Evolutionary conservation across 2,329 filamentous ascomycete genomes (phyloP).

Genomic region (Cercospora brassicicola): DNA sequence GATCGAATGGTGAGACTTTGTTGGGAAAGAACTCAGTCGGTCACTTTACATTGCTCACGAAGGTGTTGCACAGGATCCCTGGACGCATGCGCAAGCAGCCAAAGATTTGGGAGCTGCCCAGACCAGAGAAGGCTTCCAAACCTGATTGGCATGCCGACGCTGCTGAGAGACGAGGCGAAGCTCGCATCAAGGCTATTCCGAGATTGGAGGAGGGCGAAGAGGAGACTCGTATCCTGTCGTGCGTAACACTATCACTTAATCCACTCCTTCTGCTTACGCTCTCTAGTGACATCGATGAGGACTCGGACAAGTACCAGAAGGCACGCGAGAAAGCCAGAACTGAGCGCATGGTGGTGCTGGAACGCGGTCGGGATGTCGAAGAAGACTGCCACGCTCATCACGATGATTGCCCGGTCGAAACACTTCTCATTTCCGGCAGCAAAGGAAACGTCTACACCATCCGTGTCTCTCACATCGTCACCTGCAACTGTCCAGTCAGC

Average conservation of each 20-base stretch:
- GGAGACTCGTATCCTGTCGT: slow-evolving; percentile 31
- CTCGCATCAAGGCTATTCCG: slow-evolving; percentile 11
- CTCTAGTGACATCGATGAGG: slow-evolving; percentile 19
- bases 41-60: neutral
- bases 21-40: neutral
- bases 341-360: slow-evolving; percentile 57
- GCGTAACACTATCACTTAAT: neutral
- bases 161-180: slow-evolving; percentile 18
- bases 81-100: slow-evolving; percentile 16
- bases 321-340: slow-evolving; percentile 29
- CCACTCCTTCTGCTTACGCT: slow-evolving; percentile 1
- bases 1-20: slow-evolving; percentile 5
- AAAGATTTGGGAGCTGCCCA: slow-evolving; percentile 8
- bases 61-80: neutral
- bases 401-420: slow-evolving; percentile 52
- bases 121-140: neutral
- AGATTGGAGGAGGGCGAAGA: slow-evolving; percentile 21
- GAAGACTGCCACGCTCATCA: slow-evolving; percentile 51
- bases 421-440: slow-evolving; percentile 58
- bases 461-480: slow-evolving; percentile 53
- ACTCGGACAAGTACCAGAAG: slow-evolving; percentile 26
- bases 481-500: slow-evolving; percentile 30
- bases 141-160: slow-evolving; percentile 20
- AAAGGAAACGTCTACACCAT: slow-evolving; percentile 64
- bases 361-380: slow-evolving; percentile 49